Conservation (phyloP, 257 asterid genomes). For the Fraxinus cuspidata region DNA sequence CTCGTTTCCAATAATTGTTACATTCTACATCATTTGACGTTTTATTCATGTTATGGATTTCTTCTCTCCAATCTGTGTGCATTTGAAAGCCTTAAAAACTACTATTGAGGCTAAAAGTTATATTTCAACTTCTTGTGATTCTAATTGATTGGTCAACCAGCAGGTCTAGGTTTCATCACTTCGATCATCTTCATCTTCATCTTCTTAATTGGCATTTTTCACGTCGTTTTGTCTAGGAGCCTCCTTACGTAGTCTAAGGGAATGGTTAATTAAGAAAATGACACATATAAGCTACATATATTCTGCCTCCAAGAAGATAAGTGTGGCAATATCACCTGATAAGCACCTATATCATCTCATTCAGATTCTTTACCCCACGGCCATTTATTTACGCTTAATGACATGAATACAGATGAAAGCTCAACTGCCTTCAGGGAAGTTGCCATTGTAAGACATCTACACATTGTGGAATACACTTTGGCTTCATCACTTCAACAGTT, state of each 20-base stretch:
- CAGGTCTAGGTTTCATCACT: slow-evolving; percentile 36
- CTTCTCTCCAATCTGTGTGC: slow-evolving; percentile 27
- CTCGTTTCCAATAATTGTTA: slow-evolving; percentile 30
- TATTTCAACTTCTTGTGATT: not conserved
- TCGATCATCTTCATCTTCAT: slow-evolving; percentile 29
- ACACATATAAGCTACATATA: slow-evolving; percentile 30
- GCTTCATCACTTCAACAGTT: slow-evolving; percentile 31
- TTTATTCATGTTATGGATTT: slow-evolving; percentile 28
- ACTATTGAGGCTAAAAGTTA: not conserved
- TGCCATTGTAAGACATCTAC: slow-evolving; percentile 31
- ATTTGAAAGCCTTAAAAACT: not conserved
- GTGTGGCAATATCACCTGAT: slow-evolving; percentile 35
- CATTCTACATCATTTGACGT: slow-evolving; percentile 31
- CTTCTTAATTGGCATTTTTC: slow-evolving; percentile 32
- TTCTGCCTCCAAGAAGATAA: slow-evolving; percentile 33
- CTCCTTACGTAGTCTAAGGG: slow-evolving; percentile 31
- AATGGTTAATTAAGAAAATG: slow-evolving; percentile 33
- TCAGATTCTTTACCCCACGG: not conserved
- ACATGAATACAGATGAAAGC: slow-evolving; percentile 15
- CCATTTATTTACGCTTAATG: not conserved
- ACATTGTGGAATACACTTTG: slow-evolving; percentile 31
- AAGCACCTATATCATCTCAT: not conserved
- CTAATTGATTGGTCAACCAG: not conserved
- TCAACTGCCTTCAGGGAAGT: slow-evolving; percentile 35
- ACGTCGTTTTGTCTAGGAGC: slow-evolving; percentile 34